These are phyloP conservation scores for Yamagishiella unicocca DNA, from an alignment of 139 green algal genomes.

Conservation along the genomic window DNA sequence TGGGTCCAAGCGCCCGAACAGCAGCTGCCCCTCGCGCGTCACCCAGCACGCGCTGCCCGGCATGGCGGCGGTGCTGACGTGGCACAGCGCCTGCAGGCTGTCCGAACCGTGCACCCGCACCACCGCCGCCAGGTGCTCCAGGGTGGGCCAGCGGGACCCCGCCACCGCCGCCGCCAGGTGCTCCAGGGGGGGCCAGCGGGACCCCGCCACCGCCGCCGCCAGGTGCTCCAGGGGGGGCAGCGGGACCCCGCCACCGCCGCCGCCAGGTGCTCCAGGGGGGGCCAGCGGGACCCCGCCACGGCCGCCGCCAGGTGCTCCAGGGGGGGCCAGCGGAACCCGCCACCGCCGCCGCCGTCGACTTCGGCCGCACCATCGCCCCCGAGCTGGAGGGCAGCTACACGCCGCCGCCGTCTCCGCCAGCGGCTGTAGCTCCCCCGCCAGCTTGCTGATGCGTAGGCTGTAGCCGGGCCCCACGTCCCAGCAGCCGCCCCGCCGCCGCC, in stretches of 20 bases:
- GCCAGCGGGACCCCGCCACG: too few relatives aligned
- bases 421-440: constrained; percentile 44
- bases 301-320: too few relatives aligned
- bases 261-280: too few relatives aligned
- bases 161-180: too few relatives aligned
- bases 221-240: too few relatives aligned
- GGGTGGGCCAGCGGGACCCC: background rate
- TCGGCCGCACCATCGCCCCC: constrained; percentile 8
- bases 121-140: constrained; percentile 29
- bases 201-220: too few relatives aligned
- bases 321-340: too few relatives aligned
- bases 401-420: background rate
- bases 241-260: too few relatives aligned
- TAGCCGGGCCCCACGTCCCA: constrained; percentile 2
- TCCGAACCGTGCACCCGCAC: constrained; percentile 50
- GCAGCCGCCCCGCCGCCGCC: background rate
- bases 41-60: constrained; percentile 47
- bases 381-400: constrained; percentile 21
- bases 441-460: constrained; percentile 31
- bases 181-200: too few relatives aligned
- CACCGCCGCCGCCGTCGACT: background rate
- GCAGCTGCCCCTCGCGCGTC: constrained; percentile 16
- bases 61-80: constrained; percentile 32
- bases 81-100: constrained; percentile 15
- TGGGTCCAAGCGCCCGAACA: constrained; percentile 39